Evolutionary conservation across 1,284 basidiomycete genomes (phyloP).

Genomic region (Naganishia albida): DNA sequence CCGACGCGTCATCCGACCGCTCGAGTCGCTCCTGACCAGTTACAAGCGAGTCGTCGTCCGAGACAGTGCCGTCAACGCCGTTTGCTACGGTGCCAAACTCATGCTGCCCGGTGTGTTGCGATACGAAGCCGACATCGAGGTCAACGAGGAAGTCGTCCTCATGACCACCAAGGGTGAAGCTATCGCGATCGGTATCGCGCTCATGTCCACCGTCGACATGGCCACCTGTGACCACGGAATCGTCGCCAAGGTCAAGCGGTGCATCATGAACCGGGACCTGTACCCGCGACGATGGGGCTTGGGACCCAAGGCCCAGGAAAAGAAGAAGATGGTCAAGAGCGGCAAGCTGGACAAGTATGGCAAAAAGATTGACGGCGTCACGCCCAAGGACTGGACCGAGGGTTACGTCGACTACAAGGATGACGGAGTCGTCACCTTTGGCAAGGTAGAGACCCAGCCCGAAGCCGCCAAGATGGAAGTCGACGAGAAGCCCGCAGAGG

Average conservation of each 20-base stretch:
- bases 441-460: slow-evolving; percentile 45
- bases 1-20: slow-evolving; percentile 87
- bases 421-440: slow-evolving; percentile 43
- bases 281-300: slow-evolving; percentile 98
- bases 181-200: slow-evolving; percentile 94
- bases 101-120: slow-evolving; percentile 99
- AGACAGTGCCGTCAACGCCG: slow-evolving; percentile 97
- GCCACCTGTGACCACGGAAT: slow-evolving; percentile 98
- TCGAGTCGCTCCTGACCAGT: slow-evolving; percentile 90
- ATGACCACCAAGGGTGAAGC: slow-evolving; percentile 99
- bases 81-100: slow-evolving; percentile 99
- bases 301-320: slow-evolving; percentile 92
- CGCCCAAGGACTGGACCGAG: slow-evolving; percentile 85
- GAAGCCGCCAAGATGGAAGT: slow-evolving; percentile 39
- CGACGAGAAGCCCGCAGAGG: slow-evolving; percentile 53
- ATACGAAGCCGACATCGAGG: slow-evolving; percentile 89
- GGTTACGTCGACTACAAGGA: slow-evolving; percentile 87
- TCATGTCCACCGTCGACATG: slow-evolving; percentile 98
- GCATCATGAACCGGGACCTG: slow-evolving; percentile 99
- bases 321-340: slow-evolving; percentile 97
- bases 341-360: slow-evolving; percentile 97
- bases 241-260: slow-evolving; percentile 98
- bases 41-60: slow-evolving; percentile 99
- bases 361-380: slow-evolving; percentile 84
- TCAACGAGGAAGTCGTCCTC: slow-evolving; percentile 95